Percentiles rank a stretch among this genome's conserved stretches.
These are phyloP conservation scores for Sonneratia caseolaris DNA, from an alignment of 345 rosid genomes.

Conservation along the genomic window DNA sequence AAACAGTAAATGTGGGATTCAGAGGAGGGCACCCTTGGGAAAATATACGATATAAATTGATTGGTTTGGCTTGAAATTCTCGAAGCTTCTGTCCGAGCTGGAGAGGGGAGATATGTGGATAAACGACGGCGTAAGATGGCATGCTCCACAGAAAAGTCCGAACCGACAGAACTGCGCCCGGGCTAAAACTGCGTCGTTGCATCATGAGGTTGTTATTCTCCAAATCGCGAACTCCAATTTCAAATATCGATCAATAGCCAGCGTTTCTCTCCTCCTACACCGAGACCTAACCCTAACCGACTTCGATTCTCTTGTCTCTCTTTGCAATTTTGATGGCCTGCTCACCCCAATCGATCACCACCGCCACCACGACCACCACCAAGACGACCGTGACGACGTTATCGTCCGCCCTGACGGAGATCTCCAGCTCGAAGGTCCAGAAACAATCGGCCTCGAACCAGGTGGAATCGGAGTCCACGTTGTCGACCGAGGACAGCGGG, in stretches of 20 bases:
- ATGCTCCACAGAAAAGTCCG: not conserved
- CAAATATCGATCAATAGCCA: not conserved
- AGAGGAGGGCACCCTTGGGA: not conserved
- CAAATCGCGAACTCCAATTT: not conserved
- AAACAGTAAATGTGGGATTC: not conserved
- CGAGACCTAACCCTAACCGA: conserved; percentile 5
- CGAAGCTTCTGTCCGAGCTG: not conserved
- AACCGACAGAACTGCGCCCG: not conserved
- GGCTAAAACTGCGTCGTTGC: not conserved
- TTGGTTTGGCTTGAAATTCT: not conserved
- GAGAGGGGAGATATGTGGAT: too few species aligned
- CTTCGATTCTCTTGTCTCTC: not conserved
- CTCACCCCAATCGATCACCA: conserved; percentile 10
- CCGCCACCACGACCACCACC: not conserved
- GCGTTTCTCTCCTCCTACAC: not conserved
- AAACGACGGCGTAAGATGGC: conserved; percentile 1
- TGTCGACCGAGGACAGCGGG: conserved; percentile 15
- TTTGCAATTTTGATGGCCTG: conserved; percentile 12
- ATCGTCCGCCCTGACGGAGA: conserved; percentile 7
- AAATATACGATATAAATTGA: too few species aligned
- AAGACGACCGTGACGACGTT: conserved; percentile 13
- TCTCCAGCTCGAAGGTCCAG: conserved; percentile 4
- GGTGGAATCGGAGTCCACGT: conserved; percentile 13
- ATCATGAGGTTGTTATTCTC: not conserved
- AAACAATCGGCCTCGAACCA: not conserved